Percentiles rank a stretch among this genome's conserved stretches.
Conservation (phyloP, 352 stramenopile genomes). For the Thalassiosira mediterranea region DNA sequence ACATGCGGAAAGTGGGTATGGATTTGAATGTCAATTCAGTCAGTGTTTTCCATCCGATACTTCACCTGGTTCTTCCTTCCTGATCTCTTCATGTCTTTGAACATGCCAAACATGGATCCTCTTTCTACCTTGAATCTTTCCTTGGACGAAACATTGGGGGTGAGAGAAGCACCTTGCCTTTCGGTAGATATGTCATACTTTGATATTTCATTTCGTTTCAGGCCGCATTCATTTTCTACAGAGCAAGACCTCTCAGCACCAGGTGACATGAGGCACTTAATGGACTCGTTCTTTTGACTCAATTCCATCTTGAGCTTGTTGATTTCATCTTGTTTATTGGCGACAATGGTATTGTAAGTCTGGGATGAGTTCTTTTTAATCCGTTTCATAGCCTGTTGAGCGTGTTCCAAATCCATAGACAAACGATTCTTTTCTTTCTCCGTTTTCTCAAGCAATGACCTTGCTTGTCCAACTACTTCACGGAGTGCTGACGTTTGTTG, state of each 20-base stretch:
- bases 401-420: constrained; percentile 10
- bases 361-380: constrained; percentile 33
- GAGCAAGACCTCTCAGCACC: constrained; percentile 1
- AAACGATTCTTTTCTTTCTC: constrained; percentile 39
- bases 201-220: constrained; percentile 25
- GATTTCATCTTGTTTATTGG: constrained; percentile 36
- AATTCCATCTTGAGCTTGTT: constrained; percentile 29
- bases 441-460: constrained; percentile 34
- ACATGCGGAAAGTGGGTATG: too few relatives aligned
- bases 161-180: constrained; percentile 8
- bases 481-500: constrained; percentile 26
- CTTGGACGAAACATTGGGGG: constrained; percentile 25
- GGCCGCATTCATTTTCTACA: constrained; percentile 1
- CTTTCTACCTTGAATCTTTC: constrained; percentile 50
- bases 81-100: constrained; percentile 49
- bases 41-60: too few relatives aligned
- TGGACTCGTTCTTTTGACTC: constrained; percentile 26
- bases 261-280: constrained; percentile 4
- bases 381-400: constrained; percentile 32
- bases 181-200: constrained; percentile 43
- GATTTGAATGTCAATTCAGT: too few relatives aligned
- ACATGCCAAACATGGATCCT: constrained; percentile 43
- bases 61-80: constrained; percentile 39
- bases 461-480: constrained; percentile 25
- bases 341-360: constrained; percentile 19